Evolutionary conservation across 352 stramenopile species (phyloP), one percentile per base, ranked within the genome.

Genomic region (Phytophthora gonapodyides): DNA sequence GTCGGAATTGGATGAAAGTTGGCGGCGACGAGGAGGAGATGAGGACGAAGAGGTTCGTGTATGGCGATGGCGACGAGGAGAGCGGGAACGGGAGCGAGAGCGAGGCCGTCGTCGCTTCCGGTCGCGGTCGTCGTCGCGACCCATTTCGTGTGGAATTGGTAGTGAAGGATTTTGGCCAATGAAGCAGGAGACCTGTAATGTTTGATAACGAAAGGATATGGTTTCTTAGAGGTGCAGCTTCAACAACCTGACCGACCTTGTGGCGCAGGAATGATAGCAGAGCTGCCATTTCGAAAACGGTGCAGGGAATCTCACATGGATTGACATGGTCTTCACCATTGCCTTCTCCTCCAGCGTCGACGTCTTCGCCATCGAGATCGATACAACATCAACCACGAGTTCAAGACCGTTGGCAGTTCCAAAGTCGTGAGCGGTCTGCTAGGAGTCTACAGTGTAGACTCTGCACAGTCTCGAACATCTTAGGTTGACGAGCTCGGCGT

Each of bases 301-400:
- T n/a, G n/a, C n/a, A n/a, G n/a, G n/a, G n/a, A n/a, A n/a, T n/a
- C n/a, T 94, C 13, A 98, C 90, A 44, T 89, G 95, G 67, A 43
- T 98, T 31, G 50, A 88, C 15, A 98, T 99, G 96, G 96, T 98
- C 60, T 96, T 98, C 66, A 96, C 99, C 8, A 96, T 99, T 0
- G 91, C 96, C 6, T 97, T 99, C 58, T 98, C 88, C 2, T 98
- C 91, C 31, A 98, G 84, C 40, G 74, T 99, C 3, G 96, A 99
- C 71, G 89, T 99, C 9, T 94, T 95, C 0, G 95, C 97, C 2
- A 98, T 99, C 56, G 94, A 99, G 67, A 96, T 99, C 62, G 96
- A 98, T 79, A 86, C 98, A 76, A 98, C 58, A 98, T 98, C 76
- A 96, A 98, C 75, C 76, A 96, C 66, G 96, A 99, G 68, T 69